Evolutionary conservation across 2,329 filamentous ascomycete species (phyloP).

Genomic region (Alternaria sp.): DNA sequence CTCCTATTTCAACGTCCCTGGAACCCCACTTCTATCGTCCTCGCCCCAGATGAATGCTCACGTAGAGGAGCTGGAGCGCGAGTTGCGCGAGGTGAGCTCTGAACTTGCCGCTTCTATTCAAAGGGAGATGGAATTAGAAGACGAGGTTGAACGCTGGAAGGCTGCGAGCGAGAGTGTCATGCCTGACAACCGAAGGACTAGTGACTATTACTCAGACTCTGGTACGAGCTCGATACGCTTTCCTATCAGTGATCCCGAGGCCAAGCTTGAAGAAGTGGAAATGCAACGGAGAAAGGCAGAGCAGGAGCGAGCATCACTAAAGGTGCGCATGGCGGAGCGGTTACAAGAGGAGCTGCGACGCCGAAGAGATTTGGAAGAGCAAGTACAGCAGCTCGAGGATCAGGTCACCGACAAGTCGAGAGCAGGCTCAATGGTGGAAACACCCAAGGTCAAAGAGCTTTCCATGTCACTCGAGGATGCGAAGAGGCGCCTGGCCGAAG

Average conservation of each 20-base stretch:
- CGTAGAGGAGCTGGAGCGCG: conserved; percentile 90
- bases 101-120: conserved; percentile 93
- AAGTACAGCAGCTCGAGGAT: conserved; percentile 83
- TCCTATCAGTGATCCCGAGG: conserved; percentile 67
- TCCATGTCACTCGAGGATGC: conserved; percentile 84
- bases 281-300: conserved; percentile 83
- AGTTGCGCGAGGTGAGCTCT: conserved; percentile 89
- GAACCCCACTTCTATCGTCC: conserved; percentile 55
- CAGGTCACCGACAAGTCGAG: conserved; percentile 62
- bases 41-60: conserved; percentile 62
- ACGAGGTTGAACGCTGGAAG: conserved; percentile 88
- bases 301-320: conserved; percentile 88
- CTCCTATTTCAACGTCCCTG: conserved; percentile 58
- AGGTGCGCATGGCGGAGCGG: conserved; percentile 83
- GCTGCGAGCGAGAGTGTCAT: conserved; percentile 71
- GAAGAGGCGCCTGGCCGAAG: conserved; percentile 81
- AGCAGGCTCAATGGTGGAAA: conserved; percentile 33
- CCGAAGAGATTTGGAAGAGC: conserved; percentile 78
- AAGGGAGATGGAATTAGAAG: conserved; percentile 95
- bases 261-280: conserved; percentile 75
- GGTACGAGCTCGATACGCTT: conserved; percentile 85
- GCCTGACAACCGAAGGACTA: conserved; percentile 76
- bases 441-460: conserved; percentile 74
- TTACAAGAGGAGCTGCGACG: conserved; percentile 84
- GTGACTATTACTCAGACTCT: conserved; percentile 98